Evolutionary conservation across 306 rosid species (phyloP), one percentile per base, ranked within the genome.

Genomic region (Malus sylvestris): DNA sequence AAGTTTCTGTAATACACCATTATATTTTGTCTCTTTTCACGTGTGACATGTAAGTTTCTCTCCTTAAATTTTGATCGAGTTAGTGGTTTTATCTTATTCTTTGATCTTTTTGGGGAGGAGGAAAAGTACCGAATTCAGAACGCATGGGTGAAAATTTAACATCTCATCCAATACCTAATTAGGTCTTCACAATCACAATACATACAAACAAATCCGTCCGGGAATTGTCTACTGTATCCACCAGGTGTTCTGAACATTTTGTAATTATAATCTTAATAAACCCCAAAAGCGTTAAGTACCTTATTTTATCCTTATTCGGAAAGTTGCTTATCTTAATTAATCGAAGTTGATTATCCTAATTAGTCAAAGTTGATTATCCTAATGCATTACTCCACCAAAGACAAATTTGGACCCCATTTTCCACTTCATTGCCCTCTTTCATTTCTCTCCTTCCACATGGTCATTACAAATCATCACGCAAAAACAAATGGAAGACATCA

Each of bases 381-480:
- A 19, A 59, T 49, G 35, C 44, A 78, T 59, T 70, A 49, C 70
- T 45, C 64, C 64, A 16, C 66, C 14, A 66, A 2, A 42, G 4
- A 35, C 74, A 55, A 55, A 60, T 25, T 46, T 70, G 71, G 30
- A 35, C 76, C 52, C 72, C 57, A 51, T 33, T 35, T 46, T 49
- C 30, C 57, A 78, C 66, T 2, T 27, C 58, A 22, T 72, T 15
- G 52, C 76, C 52, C 67, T 57, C 38, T 35, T 58, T 58, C 55
- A 57, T 38, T 58, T 35, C 27, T 22, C 35, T 14, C 67, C 51
- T 55, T 19, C 67, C 66, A 35, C 67, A 2, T 20, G 35, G 66
- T 32, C 38, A 13, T 30, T 60, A 25, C 27, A 27, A 11, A 59
- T 77, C 62, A 69, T 58, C 32, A 38, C 45, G 67, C 6, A 16